Base-by-base conservation (phyloP, 2,329 filamentous ascomycete genomes). In the Hypoxylon sp. region DNA sequence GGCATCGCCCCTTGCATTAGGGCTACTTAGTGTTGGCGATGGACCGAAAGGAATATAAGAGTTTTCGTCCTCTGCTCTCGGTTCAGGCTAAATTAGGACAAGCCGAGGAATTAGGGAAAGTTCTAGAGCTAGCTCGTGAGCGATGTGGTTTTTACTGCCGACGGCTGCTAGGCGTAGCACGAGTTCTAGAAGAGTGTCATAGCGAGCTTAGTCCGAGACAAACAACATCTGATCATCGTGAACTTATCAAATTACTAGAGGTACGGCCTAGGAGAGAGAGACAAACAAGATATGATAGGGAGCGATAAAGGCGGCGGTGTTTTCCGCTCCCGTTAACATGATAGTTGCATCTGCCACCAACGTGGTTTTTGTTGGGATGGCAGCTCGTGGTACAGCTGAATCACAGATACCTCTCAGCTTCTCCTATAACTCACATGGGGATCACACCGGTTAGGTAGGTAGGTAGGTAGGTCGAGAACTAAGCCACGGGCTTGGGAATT, bases 1-100 rank as follows among this genome's bases (percentile, higher is more conserved):
- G 24, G 31, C 62, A 64, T 68, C 48, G 65, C 50, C 63, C 65
- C 68, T 69, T 69, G 65, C 63, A 71, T 71, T 68, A 71, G 68
- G 63, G 67, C 60, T 58, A 13, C 42, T 29, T 51, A 53, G 35
- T 56, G 37, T 62, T n/a, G 64, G 22, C 46, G 55, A 61, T 55
- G 68, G 59, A 24, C 46, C 62, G 50, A 54, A 61, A 48, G 44
- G 31, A 60, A 47, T 29, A 3, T 47, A 53, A 60, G 14, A 48
- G n/a, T 44, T 39, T 33, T 63, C 50, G 22, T 48, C 19, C 5
- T 55, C 29, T 55, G 9, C 17, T 17, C 17, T 70, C 42, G 67
- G 60, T 56, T 68, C 33, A 60, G 61, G 67, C 64, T 67, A 55
- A 67, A 67, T 56, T 19, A 50, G 53, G 57, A 24, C 55, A 59